Percentiles rank a stretch among this genome's conserved stretches.
Conservation (phyloP, 116 monocot genomes). For the Thalassia testudinum region DNA sequence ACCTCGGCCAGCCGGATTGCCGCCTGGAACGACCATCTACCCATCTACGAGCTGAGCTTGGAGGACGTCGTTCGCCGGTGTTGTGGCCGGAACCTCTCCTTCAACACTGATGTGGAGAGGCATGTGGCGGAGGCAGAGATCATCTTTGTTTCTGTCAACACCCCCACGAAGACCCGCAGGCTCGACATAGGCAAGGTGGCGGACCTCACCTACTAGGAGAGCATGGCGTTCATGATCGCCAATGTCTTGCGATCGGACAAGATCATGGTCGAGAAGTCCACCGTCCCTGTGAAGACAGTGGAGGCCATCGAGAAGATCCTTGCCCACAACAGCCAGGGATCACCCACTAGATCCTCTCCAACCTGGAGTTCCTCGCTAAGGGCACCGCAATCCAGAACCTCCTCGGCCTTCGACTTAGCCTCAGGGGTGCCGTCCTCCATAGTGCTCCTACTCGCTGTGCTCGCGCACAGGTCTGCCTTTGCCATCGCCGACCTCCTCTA, state of each 20-base stretch:
- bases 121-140: constrained; percentile 19
- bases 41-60: too few relatives aligned
- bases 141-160: constrained; percentile 53
- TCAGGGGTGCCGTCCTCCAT: too few relatives aligned
- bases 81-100: too few relatives aligned
- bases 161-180: constrained; percentile 37
- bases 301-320: constrained; percentile 55
- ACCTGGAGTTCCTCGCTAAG: constrained; percentile 42
- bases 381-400: constrained; percentile 39
- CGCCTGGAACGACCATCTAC: too few relatives aligned
- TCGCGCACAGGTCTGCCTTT: too few relatives aligned
- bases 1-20: too few relatives aligned
- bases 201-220: constrained; percentile 52
- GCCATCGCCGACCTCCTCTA: too few relatives aligned
- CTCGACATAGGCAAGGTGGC: constrained; percentile 46
- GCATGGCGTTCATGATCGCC: constrained; percentile 45
- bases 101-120: constrained; percentile 4
- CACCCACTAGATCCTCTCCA: constrained; percentile 38
- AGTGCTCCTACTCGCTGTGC: too few relatives aligned
- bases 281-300: too few relatives aligned
- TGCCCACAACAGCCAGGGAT: constrained; percentile 40
- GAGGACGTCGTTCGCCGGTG: too few relatives aligned
- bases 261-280: constrained; percentile 49
- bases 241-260: constrained; percentile 41
- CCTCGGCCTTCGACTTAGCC: constrained; percentile 24